Base-by-base conservation (phyloP, 2,329 filamentous ascomycete species). In the Onygenales sp. region DNA sequence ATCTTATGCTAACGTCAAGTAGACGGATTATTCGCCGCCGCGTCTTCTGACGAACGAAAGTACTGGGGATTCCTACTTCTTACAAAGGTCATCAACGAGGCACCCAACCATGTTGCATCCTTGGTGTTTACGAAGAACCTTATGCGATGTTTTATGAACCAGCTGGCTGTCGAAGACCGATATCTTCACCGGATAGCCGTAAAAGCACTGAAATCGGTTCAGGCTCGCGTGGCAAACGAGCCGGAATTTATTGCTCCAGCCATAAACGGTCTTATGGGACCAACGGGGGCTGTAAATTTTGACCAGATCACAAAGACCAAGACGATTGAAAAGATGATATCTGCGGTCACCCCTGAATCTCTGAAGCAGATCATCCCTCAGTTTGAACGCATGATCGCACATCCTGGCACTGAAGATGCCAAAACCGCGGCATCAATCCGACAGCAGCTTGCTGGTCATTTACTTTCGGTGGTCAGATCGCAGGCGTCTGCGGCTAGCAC, bases 1-100 rank as follows among this genome's bases (percentile, higher is more conserved):
- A 39, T 49, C 13, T 2, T 49, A 10, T 52, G 37, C 61, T 65
- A 47, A 66, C 40, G 40, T 34, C 52, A 2, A 45, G 0, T 57
- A 92, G 87, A 92, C 65, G 86, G 87, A 7, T 77, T 96, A 3
- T 96, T 97, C 66, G 85, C 88, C 5, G 82, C 85, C 53, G 83
- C 80, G 9, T 86, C 91, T 6, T 94, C 90, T 1, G 84, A 91
- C 43, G 88, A 91, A 61, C 86, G 94, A 53, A 97, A 96, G 69
- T 89, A 88, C 63, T 90, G 89, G 69, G 93, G 93, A 0, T 92
- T 97, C 70, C 83, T 91, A 62, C 80, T 97, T 2, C 88, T 96
- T 63, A 83, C 86, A 61, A 88, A 86, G 63, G 81, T 90, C 61
- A 72, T 96, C 3, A 73, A 75, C 34, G 75, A 72, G 39, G 72